phyloP scores from a whole-genome alignment of 176 grass and related monocot genomes.

The Cenchrus americanus region DNA sequence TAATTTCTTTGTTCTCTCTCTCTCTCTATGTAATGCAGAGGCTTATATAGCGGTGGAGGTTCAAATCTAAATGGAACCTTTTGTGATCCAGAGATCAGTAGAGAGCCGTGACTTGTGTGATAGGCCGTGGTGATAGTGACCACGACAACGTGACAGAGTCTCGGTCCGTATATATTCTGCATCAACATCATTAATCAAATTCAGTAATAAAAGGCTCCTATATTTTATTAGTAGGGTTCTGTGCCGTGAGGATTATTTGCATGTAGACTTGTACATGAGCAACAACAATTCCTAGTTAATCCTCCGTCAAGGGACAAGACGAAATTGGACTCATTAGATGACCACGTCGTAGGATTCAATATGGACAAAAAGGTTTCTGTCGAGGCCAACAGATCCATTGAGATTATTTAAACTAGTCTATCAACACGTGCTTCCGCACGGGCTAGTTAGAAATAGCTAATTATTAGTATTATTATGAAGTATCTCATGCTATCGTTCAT shows the following conservation, averaged over 20 bases:
- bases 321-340: no score
- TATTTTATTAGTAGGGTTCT: neutral
- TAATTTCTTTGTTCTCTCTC: neutral
- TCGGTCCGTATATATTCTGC: neutral
- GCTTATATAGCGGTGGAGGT: neutral
- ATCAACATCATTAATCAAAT: neutral
- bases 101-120: slow-evolving; percentile 13
- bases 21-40: neutral
- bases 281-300: no score
- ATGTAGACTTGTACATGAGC: no score
- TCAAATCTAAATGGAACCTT: neutral
- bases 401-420: slow-evolving; percentile 12
- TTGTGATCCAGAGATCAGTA: neutral
- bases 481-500: no score
- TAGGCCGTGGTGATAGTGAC: neutral
- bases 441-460: no score
- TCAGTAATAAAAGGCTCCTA: slow-evolving; percentile 6
- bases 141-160: neutral
- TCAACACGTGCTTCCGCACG: no score
- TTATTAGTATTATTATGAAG: no score
- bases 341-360: no score
- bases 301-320: no score
- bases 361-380: neutral
- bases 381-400: neutral
- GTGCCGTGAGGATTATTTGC: no score